phyloP scores from a whole-genome alignment of 768 basidiomycete species.

The Pulveroboletus sp. region DNA sequence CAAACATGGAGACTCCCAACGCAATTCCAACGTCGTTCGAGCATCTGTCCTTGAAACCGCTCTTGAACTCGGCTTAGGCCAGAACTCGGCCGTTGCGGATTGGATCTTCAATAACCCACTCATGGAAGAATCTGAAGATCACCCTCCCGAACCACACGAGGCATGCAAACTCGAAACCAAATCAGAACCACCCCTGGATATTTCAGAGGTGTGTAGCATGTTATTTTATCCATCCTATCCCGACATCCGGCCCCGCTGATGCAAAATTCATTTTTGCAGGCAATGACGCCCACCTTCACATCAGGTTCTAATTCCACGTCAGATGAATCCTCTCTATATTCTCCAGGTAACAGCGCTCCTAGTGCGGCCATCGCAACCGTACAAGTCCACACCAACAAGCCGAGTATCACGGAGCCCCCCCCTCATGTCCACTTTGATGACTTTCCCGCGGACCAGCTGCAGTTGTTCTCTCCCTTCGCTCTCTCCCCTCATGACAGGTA shows the following conservation, averaged over 20 bases:
- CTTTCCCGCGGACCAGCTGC: constrained; percentile 29
- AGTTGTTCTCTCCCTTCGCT: constrained; percentile 23
- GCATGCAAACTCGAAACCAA: neutral
- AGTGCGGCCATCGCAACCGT: constrained; percentile 13
- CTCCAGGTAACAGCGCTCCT: constrained; percentile 17
- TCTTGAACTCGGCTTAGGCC: constrained; percentile 60
- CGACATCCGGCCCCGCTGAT: constrained; percentile 4
- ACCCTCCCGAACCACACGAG: constrained; percentile 13
- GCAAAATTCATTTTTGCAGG: constrained; percentile 17
- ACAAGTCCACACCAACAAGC: constrained; percentile 27
- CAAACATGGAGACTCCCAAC: constrained; percentile 19
- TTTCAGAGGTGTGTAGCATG: constrained; percentile 29
- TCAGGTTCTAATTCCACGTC: constrained; percentile 41
- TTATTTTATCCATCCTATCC: neutral
- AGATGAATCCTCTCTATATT: constrained; percentile 38
- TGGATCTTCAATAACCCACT: constrained; percentile 70
- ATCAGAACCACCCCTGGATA: constrained; percentile 14
- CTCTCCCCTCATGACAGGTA: constrained; percentile 8
- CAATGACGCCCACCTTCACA: constrained; percentile 34
- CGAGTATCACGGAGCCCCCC: constrained; percentile 24
- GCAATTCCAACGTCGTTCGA: constrained; percentile 57
- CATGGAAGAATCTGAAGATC: constrained; percentile 53
- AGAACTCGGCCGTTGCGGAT: constrained; percentile 54
- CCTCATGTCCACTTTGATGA: constrained; percentile 31
- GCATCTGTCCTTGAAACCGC: constrained; percentile 75